phyloP scores from a whole-genome alignment of 257 asterid genomes.

The Asclepias syriaca region DNA sequence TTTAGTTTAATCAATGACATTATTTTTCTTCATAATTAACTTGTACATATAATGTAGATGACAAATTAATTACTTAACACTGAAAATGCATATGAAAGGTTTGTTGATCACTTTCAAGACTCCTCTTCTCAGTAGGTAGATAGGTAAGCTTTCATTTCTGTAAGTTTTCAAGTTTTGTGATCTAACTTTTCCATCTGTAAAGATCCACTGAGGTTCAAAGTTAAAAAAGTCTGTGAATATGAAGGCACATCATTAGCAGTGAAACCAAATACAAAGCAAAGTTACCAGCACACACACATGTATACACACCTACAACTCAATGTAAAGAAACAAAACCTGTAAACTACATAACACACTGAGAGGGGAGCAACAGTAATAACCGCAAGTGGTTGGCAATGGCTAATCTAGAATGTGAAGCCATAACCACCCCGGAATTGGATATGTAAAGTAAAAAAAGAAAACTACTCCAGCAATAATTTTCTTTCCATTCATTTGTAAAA shows the following conservation, averaged over 20 bases:
- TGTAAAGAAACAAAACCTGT: too few species aligned
- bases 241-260: neutral
- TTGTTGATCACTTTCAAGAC: neutral
- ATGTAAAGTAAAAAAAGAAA: neutral
- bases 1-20: too few species aligned
- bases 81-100: neutral
- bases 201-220: neutral
- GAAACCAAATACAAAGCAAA: neutral
- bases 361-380: neutral
- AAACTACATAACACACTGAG: neutral
- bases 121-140: neutral
- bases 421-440: conserved; percentile 5
- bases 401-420: neutral
- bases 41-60: neutral
- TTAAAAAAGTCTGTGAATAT: neutral
- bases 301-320: too few species aligned
- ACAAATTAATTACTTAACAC: neutral
- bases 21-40: neutral
- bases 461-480: neutral
- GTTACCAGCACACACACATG: neutral
- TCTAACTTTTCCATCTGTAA: too few species aligned
- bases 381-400: neutral
- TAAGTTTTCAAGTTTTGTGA: neutral
- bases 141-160: neutral
- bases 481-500: neutral